Percentiles rank a stretch among this genome's conserved stretches.
Evolutionary conservation across 768 basidiomycete genomes (phyloP).

Genomic region (Cubamyces sp.): DNA sequence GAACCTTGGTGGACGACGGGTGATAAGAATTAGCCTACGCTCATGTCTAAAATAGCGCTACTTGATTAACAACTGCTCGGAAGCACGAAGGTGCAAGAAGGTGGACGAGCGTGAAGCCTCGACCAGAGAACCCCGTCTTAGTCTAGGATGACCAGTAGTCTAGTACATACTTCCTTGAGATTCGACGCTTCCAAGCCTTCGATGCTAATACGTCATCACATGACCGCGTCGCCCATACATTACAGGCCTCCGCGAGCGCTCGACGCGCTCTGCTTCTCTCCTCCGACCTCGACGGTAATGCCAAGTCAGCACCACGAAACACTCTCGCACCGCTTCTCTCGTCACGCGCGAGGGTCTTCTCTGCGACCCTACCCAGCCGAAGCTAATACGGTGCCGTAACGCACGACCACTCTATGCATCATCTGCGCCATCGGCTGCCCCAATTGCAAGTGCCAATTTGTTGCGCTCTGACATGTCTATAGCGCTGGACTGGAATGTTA

Average conservation of each 20-base stretch:
- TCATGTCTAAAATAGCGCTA: too few species aligned
- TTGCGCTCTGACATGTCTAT: neutral
- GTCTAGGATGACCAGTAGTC: too few species aligned
- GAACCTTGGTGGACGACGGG: too few species aligned
- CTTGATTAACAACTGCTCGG: too few species aligned
- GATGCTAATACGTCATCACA: neutral
- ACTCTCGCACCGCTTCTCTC: neutral
- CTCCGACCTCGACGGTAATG: neutral
- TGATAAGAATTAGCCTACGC: too few species aligned
- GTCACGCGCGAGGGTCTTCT: neutral
- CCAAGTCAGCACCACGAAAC: neutral
- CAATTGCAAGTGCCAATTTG: neutral
- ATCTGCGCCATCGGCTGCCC: neutral
- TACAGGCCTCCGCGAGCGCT: neutral
- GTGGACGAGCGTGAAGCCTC: too few species aligned
- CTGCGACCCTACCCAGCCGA: neutral
- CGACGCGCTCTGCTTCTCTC: neutral
- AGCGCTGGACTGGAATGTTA: slow-evolving; percentile 5
- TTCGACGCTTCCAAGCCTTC: neutral
- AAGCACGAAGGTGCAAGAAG: too few species aligned
- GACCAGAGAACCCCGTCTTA: too few species aligned
- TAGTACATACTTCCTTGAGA: too few species aligned
- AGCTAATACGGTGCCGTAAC: neutral
- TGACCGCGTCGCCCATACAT: neutral
- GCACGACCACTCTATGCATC: neutral